These are phyloP conservation scores for Backusella morwellensis DNA, from an alignment of 192 early-diverging fungal species.

Conservation along the genomic window DNA sequence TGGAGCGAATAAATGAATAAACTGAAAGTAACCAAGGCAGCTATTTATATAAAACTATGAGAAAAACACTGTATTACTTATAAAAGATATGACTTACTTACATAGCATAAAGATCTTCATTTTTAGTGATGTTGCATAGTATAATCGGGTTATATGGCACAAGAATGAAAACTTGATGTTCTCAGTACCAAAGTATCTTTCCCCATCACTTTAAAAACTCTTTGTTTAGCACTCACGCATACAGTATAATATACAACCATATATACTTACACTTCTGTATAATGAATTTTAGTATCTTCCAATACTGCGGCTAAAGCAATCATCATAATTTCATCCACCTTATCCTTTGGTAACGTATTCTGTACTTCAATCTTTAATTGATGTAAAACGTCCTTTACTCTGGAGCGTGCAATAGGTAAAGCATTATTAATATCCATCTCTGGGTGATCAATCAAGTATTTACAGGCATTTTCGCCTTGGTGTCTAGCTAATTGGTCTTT, in stretches of 20 bases:
- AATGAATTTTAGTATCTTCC: not conserved
- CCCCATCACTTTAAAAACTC: not conserved
- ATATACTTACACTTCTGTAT: constrained; percentile 2
- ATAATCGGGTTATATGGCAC: not conserved
- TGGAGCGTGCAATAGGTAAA: not conserved
- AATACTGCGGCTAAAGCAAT: constrained; percentile 7
- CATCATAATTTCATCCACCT: constrained; percentile 4
- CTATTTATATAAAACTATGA: not conserved
- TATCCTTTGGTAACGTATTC: not conserved
- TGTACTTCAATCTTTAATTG: not conserved
- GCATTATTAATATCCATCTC: not conserved
- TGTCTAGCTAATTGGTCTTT: not conserved
- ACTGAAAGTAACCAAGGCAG: not conserved
- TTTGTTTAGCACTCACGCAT: not conserved
- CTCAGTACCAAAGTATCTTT: not conserved
- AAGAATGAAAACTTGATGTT: not conserved
- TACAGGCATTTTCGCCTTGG: not conserved
- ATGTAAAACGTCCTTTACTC: not conserved
- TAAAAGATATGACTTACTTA: not conserved
- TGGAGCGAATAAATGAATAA: not conserved
- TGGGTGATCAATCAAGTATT: not conserved
- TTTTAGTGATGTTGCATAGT: not conserved
- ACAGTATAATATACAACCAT: not conserved
- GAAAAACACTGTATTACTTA: not conserved
- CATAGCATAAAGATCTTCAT: constrained; percentile 1